Evolutionary conservation across 768 basidiomycete genomes (phyloP), one percentile per base, ranked within the genome.

Genomic region (Leccinum boreale): DNA sequence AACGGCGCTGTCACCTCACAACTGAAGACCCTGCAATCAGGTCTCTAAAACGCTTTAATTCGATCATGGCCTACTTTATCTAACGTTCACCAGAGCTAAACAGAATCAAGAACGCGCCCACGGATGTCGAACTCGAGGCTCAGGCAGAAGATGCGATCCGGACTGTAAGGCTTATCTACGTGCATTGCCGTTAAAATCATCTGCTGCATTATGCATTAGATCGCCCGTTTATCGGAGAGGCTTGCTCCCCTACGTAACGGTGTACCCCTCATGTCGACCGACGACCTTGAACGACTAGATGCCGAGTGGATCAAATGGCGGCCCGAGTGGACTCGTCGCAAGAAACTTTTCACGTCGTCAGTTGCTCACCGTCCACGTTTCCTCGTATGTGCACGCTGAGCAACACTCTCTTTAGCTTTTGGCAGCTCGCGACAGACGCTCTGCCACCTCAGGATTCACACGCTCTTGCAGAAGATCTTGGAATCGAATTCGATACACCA

Each of bases 251-350:
- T 93, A 46, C 85, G 88, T 33, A 77, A 81, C 28, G 90, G 88
- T 28, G 59, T 63, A 14, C 81, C 83, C 6, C 78, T 86, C 24
- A 80, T 94, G 29, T 89, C 89, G 17, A 75, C 83, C 8, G 84
- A 85, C 61, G 91, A 94, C 51, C 78, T 90, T 17, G 81, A 79
- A 15, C 74, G 78, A 58, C 75, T 94, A 53, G 86, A 94, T 58
- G 69, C 72, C 1, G 89, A 94, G 31, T 94, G 92, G 89, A 73
- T 65, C 6, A 84, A 81, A 66, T 95, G 92, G 92, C 78, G 88
- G 59, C 78, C 80, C 4, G 88, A 94, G 74, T 96, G 94, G 94
- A 71, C 83, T 33, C 78, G 81, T 23, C 79, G 94, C 55, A 83
- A 81, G 67, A 94, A 90, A 68, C 74, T 88, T 3, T 96, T 92